Conservation (phyloP, 2,329 filamentous ascomycete species). For the Bertia moriformis region DNA sequence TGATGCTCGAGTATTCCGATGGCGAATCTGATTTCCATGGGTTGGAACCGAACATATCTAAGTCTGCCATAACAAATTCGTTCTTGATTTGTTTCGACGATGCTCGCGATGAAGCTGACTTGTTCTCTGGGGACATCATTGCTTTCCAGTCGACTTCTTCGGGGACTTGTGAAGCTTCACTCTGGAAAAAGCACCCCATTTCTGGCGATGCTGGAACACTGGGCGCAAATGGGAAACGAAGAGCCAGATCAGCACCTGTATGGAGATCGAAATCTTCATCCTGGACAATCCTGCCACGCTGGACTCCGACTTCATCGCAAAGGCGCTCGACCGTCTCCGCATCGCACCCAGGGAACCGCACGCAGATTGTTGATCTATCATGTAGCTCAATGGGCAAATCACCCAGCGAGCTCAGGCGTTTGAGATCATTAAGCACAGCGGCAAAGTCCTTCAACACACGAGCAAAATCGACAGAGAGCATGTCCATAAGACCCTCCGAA, state of each 20-base stretch:
- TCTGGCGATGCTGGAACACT: constrained; percentile 9
- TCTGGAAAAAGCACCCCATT: not conserved
- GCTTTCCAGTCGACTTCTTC: not conserved
- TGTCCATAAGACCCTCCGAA: constrained; percentile 69
- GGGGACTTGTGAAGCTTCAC: not conserved
- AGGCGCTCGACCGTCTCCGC: constrained; percentile 66
- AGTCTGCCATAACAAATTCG: not conserved
- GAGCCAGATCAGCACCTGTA: constrained; percentile 56
- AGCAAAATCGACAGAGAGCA: constrained; percentile 76
- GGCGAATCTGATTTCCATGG: not conserved
- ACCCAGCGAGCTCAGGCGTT: constrained; percentile 60
- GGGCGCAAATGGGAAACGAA: constrained; percentile 78
- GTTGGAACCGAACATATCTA: not conserved
- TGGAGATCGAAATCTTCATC: constrained; percentile 59
- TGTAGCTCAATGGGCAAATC: constrained; percentile 71
- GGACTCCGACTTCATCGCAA: constrained; percentile 75
- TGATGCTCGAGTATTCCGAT: constrained; percentile 1
- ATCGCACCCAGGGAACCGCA: constrained; percentile 86
- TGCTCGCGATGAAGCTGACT: not conserved
- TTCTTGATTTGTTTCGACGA: not conserved
- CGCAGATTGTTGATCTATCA: constrained; percentile 43
- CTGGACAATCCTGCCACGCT: constrained; percentile 64
- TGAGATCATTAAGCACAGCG: constrained; percentile 66
- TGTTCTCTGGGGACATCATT: not conserved
- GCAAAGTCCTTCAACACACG: constrained; percentile 73